Evolutionary conservation across 192 early-diverging fungal species (phyloP), one percentile per base, ranked within the genome.

Genomic region (Haplosporangium gracile): DNA sequence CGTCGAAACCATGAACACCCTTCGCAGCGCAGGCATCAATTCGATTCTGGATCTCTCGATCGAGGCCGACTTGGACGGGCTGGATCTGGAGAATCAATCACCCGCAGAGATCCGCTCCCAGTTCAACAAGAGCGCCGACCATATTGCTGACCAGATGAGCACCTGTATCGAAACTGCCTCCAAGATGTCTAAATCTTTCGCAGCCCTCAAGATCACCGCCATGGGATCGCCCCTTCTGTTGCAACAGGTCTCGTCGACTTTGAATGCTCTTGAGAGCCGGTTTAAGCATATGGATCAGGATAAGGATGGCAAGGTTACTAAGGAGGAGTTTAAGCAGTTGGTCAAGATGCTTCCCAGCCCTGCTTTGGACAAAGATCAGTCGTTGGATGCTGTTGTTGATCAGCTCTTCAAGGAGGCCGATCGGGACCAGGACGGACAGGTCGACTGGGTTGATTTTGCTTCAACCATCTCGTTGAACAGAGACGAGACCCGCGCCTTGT

Each of bases 141-240:
- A 92, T 22, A 91, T 96, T 76, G 91, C 93, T 13, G 88, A 90
- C 40, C 89, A 93, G 89, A 95, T 94, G 83, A 91, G 92, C 70
- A 90, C 96, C 57, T 93, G 93, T 78, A 92, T 97, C 83, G 88
- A 94, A 40, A 95, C 95, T 72, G 96, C 95, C 29, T 81, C 82
- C 76, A 91, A 83, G 8, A 89, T 92, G 70, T 91, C 93, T 0
- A 92, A 93, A 45, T 92, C 92, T 65, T 97, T 97, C 90, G 93
- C 95, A 22, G 98, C 98, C 15, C 82, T 95, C 84, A 99, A 99
- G 84, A 83, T 99, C 49, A 97, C 98, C 45, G 96, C 96, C 9
- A 93, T 98, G 65, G 85, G 93, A 1, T 94, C 95, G 34, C 97
- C 96, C 11, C 78, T 89, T 32, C 83, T 98, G 38, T 91, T 99